These are phyloP conservation scores for Erythrobasidium yunnanense DNA, from an alignment of 768 basidiomycete species.

Conservation along the genomic window DNA sequence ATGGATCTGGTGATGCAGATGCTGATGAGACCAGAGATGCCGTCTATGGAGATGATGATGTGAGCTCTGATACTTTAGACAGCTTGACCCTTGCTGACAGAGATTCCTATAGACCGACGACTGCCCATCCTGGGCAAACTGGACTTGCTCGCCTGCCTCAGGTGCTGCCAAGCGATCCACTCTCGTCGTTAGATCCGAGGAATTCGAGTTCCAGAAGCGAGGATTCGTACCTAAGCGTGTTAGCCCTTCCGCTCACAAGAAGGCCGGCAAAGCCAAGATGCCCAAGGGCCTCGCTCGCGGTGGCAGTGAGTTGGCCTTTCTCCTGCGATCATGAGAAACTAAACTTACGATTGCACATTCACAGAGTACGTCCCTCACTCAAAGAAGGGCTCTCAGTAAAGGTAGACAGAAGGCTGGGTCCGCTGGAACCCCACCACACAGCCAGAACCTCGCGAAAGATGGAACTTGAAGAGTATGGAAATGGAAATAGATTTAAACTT, in stretches of 20 bases:
- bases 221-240: neutral
- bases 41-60: neutral
- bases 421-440: no score
- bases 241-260: neutral
- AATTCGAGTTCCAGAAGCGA: neutral
- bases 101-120: neutral
- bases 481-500: no score
- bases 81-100: neutral
- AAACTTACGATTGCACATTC: neutral
- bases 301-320: neutral
- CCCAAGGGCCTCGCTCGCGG: neutral
- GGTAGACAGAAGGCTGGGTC: neutral
- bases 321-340: neutral
- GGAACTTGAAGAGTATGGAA: no score
- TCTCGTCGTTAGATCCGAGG: neutral
- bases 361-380: neutral
- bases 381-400: neutral
- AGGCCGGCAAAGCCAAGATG: neutral
- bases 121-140: conserved; percentile 3
- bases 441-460: no score
- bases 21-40: neutral
- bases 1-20: neutral
- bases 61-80: neutral
- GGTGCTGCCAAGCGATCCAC: neutral
- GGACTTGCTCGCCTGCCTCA: neutral